Conservation (phyloP, 495 filamentous ascomycete species). For the Immersiella caudata region DNA sequence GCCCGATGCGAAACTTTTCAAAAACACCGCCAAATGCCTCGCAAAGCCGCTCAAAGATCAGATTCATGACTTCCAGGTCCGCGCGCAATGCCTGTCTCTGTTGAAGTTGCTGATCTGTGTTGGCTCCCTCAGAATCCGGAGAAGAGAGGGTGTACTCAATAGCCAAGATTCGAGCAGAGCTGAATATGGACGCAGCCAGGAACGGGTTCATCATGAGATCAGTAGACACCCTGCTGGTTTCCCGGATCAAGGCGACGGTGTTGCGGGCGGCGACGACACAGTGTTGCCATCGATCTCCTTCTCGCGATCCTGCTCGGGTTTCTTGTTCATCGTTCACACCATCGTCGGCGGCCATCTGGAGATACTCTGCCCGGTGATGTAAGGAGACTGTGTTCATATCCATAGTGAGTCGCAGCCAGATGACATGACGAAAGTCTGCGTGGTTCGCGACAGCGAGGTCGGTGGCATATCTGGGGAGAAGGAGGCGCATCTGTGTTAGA, state of each 20-base stretch:
- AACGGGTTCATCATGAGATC: conserved; percentile 15
- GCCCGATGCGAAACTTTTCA: conserved; percentile 14
- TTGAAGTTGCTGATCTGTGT: not conserved
- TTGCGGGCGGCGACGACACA: conserved; percentile 10
- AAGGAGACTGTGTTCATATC: conserved; percentile 13
- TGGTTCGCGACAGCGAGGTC: conserved; percentile 8
- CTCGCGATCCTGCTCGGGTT: not conserved
- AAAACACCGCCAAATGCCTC: conserved; percentile 9
- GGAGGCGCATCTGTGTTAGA: conserved; percentile 4
- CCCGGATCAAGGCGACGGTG: conserved; percentile 5
- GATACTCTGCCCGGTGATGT: not conserved
- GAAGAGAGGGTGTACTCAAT: conserved; percentile 7
- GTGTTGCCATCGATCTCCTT: conserved; percentile 4
- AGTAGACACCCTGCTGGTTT: conserved; percentile 12
- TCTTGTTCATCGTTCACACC: not conserved
- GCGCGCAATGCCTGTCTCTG: not conserved
- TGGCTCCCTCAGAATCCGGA: not conserved
- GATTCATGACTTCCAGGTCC: conserved; percentile 5
- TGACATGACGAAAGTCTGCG: not conserved
- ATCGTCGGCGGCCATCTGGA: not conserved
- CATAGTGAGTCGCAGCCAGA: conserved; percentile 15
- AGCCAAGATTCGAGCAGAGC: conserved; percentile 5
- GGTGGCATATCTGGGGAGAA: conserved; percentile 9
- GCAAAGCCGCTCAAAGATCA: conserved; percentile 3
- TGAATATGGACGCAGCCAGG: conserved; percentile 10